Percentiles rank a stretch among this genome's conserved stretches.
phyloP scores from a whole-genome alignment of 768 basidiomycete genomes.

The Calocera cornea region DNA sequence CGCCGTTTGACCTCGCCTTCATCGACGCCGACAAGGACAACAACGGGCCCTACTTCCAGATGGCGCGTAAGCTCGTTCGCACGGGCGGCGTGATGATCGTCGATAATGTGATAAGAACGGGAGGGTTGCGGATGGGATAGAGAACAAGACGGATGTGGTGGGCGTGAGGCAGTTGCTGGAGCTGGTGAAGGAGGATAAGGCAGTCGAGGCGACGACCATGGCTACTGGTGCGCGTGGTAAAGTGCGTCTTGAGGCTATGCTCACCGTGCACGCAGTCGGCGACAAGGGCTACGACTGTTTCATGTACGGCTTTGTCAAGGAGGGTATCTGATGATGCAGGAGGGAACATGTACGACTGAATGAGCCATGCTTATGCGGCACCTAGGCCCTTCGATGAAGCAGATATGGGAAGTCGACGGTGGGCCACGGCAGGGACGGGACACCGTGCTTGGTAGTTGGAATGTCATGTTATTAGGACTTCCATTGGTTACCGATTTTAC shows the following conservation, averaged over 20 bases:
- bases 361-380: too few relatives aligned
- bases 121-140: slow-evolving; percentile 5
- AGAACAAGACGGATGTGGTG: not conserved
- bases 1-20: slow-evolving; percentile 52
- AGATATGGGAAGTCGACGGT: too few relatives aligned
- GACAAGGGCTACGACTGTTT: not conserved
- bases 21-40: slow-evolving; percentile 57
- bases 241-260: not conserved
- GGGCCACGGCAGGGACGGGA: too few relatives aligned
- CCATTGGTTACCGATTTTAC: not conserved
- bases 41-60: slow-evolving; percentile 42
- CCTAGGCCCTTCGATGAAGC: too few relatives aligned
- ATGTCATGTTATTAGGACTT: not conserved
- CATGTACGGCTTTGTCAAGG: not conserved
- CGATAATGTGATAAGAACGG: slow-evolving; percentile 21
- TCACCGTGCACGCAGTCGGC: not conserved
- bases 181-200: not conserved
- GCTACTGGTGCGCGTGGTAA: not conserved
- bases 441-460: not conserved
- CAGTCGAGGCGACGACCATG: not conserved
- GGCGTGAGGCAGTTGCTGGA: not conserved
- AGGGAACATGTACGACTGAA: too few relatives aligned
- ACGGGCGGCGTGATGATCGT: slow-evolving; percentile 43
- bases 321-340: not conserved
- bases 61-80: slow-evolving; percentile 46